Percentiles rank a stretch among this genome's conserved stretches.
These are phyloP conservation scores for Fraxinus quadrangulata DNA, from an alignment of 257 asterid genomes.

Conservation along the genomic window DNA sequence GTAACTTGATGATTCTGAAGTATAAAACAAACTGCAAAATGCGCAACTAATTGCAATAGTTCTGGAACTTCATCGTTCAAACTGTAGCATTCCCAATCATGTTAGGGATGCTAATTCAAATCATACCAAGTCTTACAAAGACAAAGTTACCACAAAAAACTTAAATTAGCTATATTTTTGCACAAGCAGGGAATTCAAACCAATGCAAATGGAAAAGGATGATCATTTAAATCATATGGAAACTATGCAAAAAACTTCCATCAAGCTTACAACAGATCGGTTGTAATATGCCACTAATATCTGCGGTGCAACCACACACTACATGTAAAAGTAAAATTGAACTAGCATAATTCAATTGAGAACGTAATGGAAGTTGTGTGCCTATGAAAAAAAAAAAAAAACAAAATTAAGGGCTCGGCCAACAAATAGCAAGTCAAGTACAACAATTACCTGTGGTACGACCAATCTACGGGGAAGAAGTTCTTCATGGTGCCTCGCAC, in stretches of 20 bases:
- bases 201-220: too few species aligned
- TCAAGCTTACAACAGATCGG: too few species aligned
- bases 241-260: neutral
- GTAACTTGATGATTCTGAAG: neutral
- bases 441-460: conserved; percentile 76
- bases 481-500: conserved; percentile 95
- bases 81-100: neutral
- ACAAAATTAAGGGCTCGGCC: conserved; percentile 10
- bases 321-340: neutral
- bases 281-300: too few species aligned
- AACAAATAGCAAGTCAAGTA: neutral
- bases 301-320: too few species aligned
- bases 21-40: neutral
- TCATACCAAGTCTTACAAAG: too few species aligned
- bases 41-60: neutral
- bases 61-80: neutral
- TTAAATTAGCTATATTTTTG: too few species aligned
- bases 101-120: too few species aligned
- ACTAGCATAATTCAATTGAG: neutral
- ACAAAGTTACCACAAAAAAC: too few species aligned
- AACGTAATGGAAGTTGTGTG: neutral
- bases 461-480: conserved; percentile 91
- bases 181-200: too few species aligned
- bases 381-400: neutral
- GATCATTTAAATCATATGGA: neutral